Percentiles rank a stretch among this genome's conserved stretches.
Evolutionary conservation across 2,329 filamentous ascomycete species (phyloP).

Genomic region (Xylariaceae sp.): DNA sequence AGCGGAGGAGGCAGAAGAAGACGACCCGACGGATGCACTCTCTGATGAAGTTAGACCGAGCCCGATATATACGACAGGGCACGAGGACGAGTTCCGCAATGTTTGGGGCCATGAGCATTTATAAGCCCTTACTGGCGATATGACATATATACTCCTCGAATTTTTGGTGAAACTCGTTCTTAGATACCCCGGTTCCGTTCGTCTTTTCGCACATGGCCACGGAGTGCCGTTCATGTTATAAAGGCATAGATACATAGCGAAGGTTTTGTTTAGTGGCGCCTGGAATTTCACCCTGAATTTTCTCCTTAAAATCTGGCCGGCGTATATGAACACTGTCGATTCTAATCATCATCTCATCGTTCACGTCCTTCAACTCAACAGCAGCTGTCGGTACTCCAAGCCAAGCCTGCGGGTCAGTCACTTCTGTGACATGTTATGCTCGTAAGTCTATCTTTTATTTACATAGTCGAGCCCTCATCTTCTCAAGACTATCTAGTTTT

Average conservation of each 20-base stretch:
- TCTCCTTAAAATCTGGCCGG: background rate
- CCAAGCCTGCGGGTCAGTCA: background rate
- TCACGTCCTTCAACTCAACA: background rate
- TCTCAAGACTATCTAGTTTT: constrained; percentile 2
- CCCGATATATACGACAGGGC: constrained; percentile 23
- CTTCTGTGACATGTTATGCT: background rate
- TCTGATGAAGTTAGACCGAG: constrained; percentile 19
- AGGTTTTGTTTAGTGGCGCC: constrained; percentile 9
- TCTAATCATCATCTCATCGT: background rate
- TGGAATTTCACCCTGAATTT: background rate
- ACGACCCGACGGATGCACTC: constrained; percentile 24
- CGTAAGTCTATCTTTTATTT: background rate
- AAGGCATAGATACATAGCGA: constrained; percentile 18
- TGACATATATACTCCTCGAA: constrained; percentile 5
- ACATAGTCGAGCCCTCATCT: background rate
- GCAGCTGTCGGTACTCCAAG: background rate
- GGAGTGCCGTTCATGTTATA: constrained; percentile 7
- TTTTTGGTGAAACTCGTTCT: constrained; percentile 19
- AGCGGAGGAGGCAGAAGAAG: constrained; percentile 32
- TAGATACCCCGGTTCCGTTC: constrained; percentile 22
- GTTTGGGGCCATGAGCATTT: constrained; percentile 29
- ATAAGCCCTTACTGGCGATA: constrained; percentile 9
- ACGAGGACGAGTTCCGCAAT: constrained; percentile 30
- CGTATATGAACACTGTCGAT: background rate
- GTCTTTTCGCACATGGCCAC: constrained; percentile 11